phyloP scores from a whole-genome alignment of 176 grass and related monocot genomes.

The Areca catechu region DNA sequence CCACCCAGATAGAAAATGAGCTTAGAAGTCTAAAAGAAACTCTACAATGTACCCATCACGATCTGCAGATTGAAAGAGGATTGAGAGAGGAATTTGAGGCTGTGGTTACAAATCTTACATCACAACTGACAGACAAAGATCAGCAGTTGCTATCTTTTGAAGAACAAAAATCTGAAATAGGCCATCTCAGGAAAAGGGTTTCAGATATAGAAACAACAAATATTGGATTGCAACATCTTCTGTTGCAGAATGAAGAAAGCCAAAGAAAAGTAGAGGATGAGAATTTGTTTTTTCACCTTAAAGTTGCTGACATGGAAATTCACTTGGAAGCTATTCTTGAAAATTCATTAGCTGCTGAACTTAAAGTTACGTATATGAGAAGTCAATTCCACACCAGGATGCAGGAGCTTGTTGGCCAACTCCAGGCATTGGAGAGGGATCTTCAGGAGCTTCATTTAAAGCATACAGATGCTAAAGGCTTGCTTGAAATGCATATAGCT shows the following conservation, averaged over 20 bases:
- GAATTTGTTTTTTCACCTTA: conserved; percentile 27
- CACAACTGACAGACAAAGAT: conserved; percentile 62
- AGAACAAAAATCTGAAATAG: conserved; percentile 51
- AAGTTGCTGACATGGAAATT: conserved; percentile 44
- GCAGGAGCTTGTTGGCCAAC: conserved; percentile 30
- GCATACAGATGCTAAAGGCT: conserved; percentile 26
- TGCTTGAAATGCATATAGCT: conserved; percentile 23
- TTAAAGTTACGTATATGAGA: conserved; percentile 62
- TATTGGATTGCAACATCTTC: conserved; percentile 56
- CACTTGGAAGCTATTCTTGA: conserved; percentile 42
- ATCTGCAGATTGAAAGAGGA: conserved; percentile 36
- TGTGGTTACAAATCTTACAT: conserved; percentile 44
- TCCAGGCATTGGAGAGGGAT: conserved; percentile 42
- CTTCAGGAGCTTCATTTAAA: conserved; percentile 39
- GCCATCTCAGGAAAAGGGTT: conserved; percentile 39
- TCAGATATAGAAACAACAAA: conserved; percentile 46
- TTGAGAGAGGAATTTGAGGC: conserved; percentile 57
- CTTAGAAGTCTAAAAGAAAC: conserved; percentile 28
- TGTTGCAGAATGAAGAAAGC: conserved; percentile 50
- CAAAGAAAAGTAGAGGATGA: conserved; percentile 35
- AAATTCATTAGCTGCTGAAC: conserved; percentile 50
- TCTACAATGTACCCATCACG: conserved; percentile 7
- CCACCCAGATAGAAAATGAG: conserved; percentile 72
- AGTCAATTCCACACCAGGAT: conserved; percentile 26
- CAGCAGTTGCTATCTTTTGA: conserved; percentile 53